Conservation (phyloP, 805 yeast genomes). For the Kodamaea laetipori region DNA sequence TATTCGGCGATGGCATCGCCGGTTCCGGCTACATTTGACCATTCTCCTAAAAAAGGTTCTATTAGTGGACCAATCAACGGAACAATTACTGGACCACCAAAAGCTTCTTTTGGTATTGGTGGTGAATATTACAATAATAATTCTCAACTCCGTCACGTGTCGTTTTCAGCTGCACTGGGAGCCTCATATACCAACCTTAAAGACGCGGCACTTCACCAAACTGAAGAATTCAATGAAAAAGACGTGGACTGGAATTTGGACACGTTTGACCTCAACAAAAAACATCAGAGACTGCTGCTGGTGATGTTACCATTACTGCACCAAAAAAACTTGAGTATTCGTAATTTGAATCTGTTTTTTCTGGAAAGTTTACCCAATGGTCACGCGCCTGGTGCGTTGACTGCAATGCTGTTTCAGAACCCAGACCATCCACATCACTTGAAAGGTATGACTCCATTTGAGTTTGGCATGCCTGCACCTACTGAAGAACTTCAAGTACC, state of each 20-base stretch:
- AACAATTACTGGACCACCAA: constrained; percentile 3
- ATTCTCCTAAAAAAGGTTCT: neutral
- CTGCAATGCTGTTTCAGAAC: constrained; percentile 31
- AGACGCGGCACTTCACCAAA: constrained; percentile 38
- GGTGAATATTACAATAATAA: constrained; percentile 8
- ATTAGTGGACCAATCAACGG: constrained; percentile 7
- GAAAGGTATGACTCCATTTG: constrained; percentile 44
- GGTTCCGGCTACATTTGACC: neutral
- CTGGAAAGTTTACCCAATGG: constrained; percentile 10
- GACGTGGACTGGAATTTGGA: constrained; percentile 32
- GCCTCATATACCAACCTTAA: constrained; percentile 57
- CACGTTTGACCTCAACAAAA: constrained; percentile 27
- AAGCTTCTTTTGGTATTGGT: constrained; percentile 10
- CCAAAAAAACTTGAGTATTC: constrained; percentile 11
- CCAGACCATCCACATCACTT: constrained; percentile 43
- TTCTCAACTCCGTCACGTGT: constrained; percentile 46
- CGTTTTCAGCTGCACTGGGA: constrained; percentile 67
- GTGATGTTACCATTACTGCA: constrained; percentile 3
- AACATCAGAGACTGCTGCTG: constrained; percentile 9
- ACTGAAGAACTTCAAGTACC: constrained; percentile 5
- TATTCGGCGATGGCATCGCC: constrained; percentile 7
- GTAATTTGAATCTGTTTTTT: constrained; percentile 18
- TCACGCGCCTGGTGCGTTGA: constrained; percentile 11
- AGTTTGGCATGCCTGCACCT: constrained; percentile 22
- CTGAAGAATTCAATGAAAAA: constrained; percentile 4